A percentile compares a stretch with the other conserved stretches of the same genome.
phyloP scores from a whole-genome alignment of 495 filamentous ascomycete species.

The Lasiosphaeris hirsuta region DNA sequence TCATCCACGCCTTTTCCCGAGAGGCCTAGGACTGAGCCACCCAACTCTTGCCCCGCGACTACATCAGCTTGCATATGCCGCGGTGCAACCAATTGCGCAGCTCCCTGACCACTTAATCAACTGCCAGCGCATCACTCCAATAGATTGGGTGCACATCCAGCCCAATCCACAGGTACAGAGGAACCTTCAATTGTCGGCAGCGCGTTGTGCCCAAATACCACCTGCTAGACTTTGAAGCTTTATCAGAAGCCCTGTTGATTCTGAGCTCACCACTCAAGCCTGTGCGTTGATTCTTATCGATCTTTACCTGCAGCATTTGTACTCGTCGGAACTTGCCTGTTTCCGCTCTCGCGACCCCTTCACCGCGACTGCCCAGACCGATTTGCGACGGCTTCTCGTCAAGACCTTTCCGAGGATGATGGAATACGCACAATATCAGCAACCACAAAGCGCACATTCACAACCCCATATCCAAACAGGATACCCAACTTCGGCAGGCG shows the following conservation, averaged over 20 bases:
- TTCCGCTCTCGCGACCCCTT: conserved; percentile 1
- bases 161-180: conserved; percentile 50
- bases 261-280: conserved; percentile 10
- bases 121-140: conserved; percentile 60
- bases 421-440: conserved; percentile 69
- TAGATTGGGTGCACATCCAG: conserved; percentile 53
- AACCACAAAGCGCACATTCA: conserved; percentile 55
- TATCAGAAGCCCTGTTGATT: conserved; percentile 23
- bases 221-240: conserved; percentile 23
- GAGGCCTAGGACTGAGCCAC: conserved; percentile 39
- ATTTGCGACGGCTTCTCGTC: conserved; percentile 21
- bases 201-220: conserved; percentile 39
- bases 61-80: conserved; percentile 59
- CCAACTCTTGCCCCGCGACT: conserved; percentile 48
- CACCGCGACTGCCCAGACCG: conserved; percentile 17
- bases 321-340: conserved; percentile 11
- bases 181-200: conserved; percentile 40
- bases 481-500: conserved; percentile 51
- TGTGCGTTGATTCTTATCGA: conserved; percentile 11
- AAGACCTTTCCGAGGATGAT: conserved; percentile 48
- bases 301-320: conserved; percentile 14
- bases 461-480: conserved; percentile 36
- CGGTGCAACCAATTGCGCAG: conserved; percentile 52
- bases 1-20: conserved; percentile 31
- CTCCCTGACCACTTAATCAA: conserved; percentile 44